These are phyloP conservation scores for Suhomyces chickasaworum DNA, from an alignment of 1,139 yeast species.

Conservation along the genomic window DNA sequence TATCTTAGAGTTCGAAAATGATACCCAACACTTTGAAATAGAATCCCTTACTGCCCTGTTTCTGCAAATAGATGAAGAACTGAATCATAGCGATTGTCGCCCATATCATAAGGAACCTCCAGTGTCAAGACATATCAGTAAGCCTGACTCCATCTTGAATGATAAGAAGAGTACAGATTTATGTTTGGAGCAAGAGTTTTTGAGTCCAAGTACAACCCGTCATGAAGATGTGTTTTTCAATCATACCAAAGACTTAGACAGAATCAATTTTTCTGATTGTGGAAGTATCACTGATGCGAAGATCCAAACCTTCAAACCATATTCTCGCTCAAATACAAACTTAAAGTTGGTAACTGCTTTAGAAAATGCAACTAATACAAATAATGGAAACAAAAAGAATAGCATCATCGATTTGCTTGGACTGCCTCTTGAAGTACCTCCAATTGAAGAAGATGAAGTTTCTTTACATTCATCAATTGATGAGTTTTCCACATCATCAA, in stretches of 20 bases:
- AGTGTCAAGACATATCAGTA: not conserved
- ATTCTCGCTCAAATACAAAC: slow-evolving; percentile 13
- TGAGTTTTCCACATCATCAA: not conserved
- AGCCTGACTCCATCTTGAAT: not conserved
- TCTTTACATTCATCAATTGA: not conserved
- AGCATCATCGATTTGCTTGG: slow-evolving; percentile 6
- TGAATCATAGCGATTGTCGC: not conserved
- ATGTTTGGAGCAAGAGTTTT: slow-evolving; percentile 21
- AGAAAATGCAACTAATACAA: not conserved
- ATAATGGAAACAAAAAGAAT: not conserved
- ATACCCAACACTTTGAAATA: not conserved
- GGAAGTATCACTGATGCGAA: slow-evolving; percentile 27
- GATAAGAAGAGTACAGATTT: slow-evolving; percentile 3
- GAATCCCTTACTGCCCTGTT: slow-evolving; percentile 9
- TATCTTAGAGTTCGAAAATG: not conserved
- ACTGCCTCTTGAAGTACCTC: not conserved
- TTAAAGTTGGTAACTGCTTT: slow-evolving; percentile 10
- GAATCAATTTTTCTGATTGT: slow-evolving; percentile 15
- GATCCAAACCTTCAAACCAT: slow-evolving; percentile 24
- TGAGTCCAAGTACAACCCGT: slow-evolving; percentile 26
- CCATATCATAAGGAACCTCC: not conserved
- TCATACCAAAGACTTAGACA: slow-evolving; percentile 8
- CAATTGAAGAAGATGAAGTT: not conserved
- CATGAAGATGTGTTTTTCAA: slow-evolving; percentile 12
- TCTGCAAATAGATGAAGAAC: slow-evolving; percentile 5